phyloP scores from a whole-genome alignment of 2,329 filamentous ascomycete genomes.

The Trematosphaeria pertusa region DNA sequence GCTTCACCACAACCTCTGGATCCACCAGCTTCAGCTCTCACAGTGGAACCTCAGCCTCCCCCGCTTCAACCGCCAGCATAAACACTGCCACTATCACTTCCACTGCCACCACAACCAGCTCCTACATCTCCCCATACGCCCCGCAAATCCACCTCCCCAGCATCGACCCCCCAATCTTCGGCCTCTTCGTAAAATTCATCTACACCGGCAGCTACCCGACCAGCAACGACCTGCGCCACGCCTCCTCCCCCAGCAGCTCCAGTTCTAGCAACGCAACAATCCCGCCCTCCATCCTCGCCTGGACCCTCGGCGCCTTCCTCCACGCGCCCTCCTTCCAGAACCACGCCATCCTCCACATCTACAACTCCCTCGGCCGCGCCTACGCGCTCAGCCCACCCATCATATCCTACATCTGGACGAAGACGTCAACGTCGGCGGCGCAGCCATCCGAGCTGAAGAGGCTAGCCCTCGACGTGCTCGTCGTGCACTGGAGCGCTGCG shows the following conservation, averaged over 20 bases:
- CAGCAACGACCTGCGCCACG: too few species aligned
- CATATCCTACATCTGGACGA: neutral
- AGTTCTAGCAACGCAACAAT: too few species aligned
- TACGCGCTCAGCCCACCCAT: neutral
- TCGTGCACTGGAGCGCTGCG: slow-evolving; percentile 14
- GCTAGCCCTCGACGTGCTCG: slow-evolving; percentile 19
- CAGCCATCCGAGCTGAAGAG: slow-evolving; percentile 9
- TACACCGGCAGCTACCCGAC: slow-evolving; percentile 27
- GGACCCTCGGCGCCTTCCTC: slow-evolving; percentile 23
- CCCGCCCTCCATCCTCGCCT: slow-evolving; percentile 21
- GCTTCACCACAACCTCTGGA: neutral
- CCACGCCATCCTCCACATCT: slow-evolving; percentile 17
- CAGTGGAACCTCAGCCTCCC: too few species aligned
- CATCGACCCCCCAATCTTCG: slow-evolving; percentile 21
- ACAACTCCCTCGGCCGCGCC: neutral
- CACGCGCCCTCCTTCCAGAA: slow-evolving; percentile 21
- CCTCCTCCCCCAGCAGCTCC: too few species aligned
- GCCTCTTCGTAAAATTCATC: slow-evolving; percentile 29
- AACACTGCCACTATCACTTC: too few species aligned
- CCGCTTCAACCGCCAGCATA: too few species aligned
- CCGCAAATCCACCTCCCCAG: slow-evolving; percentile 7
- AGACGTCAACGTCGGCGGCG: neutral
- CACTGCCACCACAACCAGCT: too few species aligned
- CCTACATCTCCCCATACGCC: too few species aligned
- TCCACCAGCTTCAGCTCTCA: slow-evolving; percentile 14